Evolutionary conservation across 805 yeast genomes (phyloP), one percentile per base, ranked within the genome.

Genomic region (Ascoidea asiatica): DNA sequence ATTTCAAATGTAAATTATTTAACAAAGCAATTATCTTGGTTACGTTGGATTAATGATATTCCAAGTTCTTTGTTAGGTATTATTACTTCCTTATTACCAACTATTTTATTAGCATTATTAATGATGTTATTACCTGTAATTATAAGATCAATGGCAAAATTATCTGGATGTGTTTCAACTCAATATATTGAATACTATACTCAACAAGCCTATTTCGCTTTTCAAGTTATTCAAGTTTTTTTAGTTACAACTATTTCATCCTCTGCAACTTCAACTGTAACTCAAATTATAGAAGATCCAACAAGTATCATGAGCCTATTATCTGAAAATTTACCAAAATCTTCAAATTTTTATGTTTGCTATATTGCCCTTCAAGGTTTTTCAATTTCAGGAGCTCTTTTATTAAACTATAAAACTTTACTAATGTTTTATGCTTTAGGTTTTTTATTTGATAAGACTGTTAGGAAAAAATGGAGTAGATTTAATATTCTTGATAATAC

Each of bases 291-390:
- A 42, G 70, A 73, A 43, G 55, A 75, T 1, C 89, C 89, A 20
- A 57, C 75, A 1, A 58, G 67, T 43, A 81, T 78, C 1, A 71
- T 81, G 78, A 46, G 50, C 13, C 54, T 81, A 29, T 65, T 82
- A 45, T 80, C 88, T n/a, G 54, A 65, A n/a, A 77, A 78, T 52
- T 67, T 82, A 50, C 90, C 90, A 45, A 77, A 73, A 51, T 69
- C 88, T 5, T 80, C 88, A 23, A 82, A 82, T 61, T 82, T 81
- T 55, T 81, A 71, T 57, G 73, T 81, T 40, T 73, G 86, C 0
- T 82, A 80, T 59, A 67, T 80, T 45, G 67, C 77, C 40, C 65
- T 81, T 53, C 88, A 81, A 62, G 87, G 88, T 21, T 69, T 81
- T 53, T 62, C 81, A 2, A 66, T 78, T 37, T 64, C 86, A 1